Evolutionary conservation across 2,329 filamentous ascomycete genomes (phyloP).

Genomic region (Colletotrichum chrysophilum): DNA sequence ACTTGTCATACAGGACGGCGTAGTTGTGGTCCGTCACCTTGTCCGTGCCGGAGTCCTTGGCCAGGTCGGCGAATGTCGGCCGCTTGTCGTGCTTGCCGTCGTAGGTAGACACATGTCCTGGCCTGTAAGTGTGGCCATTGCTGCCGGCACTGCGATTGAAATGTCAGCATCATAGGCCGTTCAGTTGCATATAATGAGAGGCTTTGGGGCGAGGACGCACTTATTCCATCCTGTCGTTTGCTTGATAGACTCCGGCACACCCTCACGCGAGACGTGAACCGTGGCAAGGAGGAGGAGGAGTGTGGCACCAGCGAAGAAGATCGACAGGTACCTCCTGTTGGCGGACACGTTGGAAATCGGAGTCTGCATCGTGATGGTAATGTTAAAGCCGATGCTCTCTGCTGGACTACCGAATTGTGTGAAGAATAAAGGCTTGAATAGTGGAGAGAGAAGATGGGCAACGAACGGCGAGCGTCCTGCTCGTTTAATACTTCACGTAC

Average conservation of each 20-base stretch:
- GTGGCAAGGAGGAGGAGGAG: background rate
- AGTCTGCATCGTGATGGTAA: background rate
- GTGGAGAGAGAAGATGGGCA: background rate
- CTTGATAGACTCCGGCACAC: background rate
- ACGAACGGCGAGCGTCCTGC: background rate
- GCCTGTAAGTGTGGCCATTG: background rate
- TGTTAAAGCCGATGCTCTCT: background rate
- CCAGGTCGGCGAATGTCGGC: constrained; percentile 36
- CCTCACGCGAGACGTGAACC: background rate
- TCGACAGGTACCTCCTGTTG: constrained; percentile 1
- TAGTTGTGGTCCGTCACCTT: constrained; percentile 44
- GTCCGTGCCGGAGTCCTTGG: constrained; percentile 40
- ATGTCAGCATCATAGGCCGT: background rate
- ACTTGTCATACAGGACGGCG: constrained; percentile 45
- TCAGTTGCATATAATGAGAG: background rate
- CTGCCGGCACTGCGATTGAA: background rate
- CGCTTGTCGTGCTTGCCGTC: background rate
- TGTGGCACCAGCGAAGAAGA: background rate
- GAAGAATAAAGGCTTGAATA: background rate
- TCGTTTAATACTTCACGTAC: background rate
- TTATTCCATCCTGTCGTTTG: constrained; percentile 7
- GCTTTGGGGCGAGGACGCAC: background rate
- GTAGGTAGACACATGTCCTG: background rate
- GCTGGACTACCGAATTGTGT: background rate
- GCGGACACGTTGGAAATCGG: background rate